Base-by-base conservation (phyloP, 176 grass and related monocot genomes). In the Hsuehochloa calcarea region DNA sequence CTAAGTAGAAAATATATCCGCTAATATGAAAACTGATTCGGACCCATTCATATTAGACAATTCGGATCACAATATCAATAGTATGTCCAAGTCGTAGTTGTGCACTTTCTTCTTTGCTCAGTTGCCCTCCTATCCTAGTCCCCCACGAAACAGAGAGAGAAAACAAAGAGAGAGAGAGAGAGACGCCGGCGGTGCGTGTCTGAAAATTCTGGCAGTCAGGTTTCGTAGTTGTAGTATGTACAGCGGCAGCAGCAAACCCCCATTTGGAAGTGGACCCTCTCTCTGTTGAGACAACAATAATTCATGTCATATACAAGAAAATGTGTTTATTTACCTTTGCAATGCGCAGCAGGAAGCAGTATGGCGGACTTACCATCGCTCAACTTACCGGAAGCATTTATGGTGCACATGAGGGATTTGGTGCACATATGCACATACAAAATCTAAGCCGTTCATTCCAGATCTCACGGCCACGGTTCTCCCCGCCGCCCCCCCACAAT, bases 361-460 rank as follows among this genome's bases (percentile, higher is more conserved):
- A 67, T 31, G 5, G 34, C 19, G 22, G 38, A 10, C 65, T 82
- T 91, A 84, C 80, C 79, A 88, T 55, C 79, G 90, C 64, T 88
- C 85, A 65, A 35, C 69, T 78, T 91, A 93, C 81, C 84, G 37
- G 37, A 4, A 37, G 37, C 37, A 37, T 37, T 37, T 37, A 1
- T 37, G 37, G 37, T 37, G 37, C 37, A 37, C 37, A 37, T 37
- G 37, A 37, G 37, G 37, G 37, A 37, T 37, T 37, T 37, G 37
- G 37, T 37, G 37, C 37, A 37, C 37, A 37, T 37, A 37, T 37
- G 37, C 37, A 37, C 37, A 37, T 37, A 37, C 37, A 37, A 37
- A 37, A 37, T 37, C 37, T 37, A 37, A 37, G 37, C 37, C 37
- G 37, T 37, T 37, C 37, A 37, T 37, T 37, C 37, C 37, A 37